Conservation (phyloP, 192 early-diverging fungal species). For the Chytriomyces confervae region DNA sequence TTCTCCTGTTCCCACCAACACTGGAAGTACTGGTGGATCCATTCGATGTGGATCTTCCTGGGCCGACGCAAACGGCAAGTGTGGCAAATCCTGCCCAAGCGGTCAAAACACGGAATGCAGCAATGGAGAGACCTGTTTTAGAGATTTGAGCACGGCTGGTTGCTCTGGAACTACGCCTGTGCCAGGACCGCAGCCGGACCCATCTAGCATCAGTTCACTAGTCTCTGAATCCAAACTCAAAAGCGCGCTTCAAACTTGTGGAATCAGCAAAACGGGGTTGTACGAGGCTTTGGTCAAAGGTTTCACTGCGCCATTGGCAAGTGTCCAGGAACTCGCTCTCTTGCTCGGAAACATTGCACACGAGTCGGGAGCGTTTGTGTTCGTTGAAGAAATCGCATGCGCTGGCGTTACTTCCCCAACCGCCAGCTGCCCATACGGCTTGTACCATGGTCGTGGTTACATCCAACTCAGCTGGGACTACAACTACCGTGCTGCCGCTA, state of each 20-base stretch:
- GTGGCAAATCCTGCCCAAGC: no score
- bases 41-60: no score
- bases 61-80: no score
- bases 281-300: not conserved
- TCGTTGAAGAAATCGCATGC: constrained; percentile 1
- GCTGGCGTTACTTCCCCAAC: not conserved
- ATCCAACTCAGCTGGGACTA: constrained; percentile 20
- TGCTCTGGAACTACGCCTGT: no score
- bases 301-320: not conserved
- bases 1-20: no score
- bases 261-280: constrained; percentile 9
- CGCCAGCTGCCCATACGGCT: constrained; percentile 1
- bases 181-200: constrained; percentile 2
- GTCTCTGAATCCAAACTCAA: constrained; percentile 12
- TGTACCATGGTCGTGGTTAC: constrained; percentile 28
- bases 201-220: not conserved
- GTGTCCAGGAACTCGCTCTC: constrained; percentile 14
- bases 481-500: constrained; percentile 15
- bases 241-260: constrained; percentile 6
- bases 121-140: no score
- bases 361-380: constrained; percentile 3
- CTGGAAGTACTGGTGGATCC: no score
- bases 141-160: no score
- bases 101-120: no score
- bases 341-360: constrained; percentile 1